phyloP scores from a whole-genome alignment of 345 rosid genomes.

The Salix udensis region DNA sequence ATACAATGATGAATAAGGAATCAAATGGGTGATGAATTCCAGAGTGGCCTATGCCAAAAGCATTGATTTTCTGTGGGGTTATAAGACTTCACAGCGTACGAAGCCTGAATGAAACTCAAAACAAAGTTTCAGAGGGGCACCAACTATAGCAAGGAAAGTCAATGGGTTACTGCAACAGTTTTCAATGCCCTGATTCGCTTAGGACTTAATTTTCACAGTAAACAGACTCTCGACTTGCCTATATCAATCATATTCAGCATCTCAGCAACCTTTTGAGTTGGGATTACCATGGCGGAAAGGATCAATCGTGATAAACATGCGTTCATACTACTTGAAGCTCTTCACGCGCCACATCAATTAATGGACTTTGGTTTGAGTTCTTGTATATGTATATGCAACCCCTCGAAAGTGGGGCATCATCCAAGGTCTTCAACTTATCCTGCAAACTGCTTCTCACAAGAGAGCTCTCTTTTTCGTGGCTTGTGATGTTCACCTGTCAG shows the following conservation, averaged over 20 bases:
- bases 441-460: not conserved
- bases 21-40: not conserved
- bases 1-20: not conserved
- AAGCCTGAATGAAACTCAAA: not conserved
- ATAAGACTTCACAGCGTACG: not conserved
- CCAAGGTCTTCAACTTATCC: not conserved
- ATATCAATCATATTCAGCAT: conserved; percentile 1
- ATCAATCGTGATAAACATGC: conserved; percentile 18
- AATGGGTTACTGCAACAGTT: not conserved
- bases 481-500: not conserved
- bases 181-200: not conserved
- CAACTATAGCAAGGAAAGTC: not conserved
- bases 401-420: not conserved
- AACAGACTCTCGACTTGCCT: too few relatives aligned
- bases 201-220: not conserved
- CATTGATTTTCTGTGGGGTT: not conserved
- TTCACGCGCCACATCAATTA: not conserved
- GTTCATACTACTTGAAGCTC: conserved; percentile 12
- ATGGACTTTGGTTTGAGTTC: not conserved
- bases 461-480: too few relatives aligned
- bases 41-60: not conserved
- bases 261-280: not conserved
- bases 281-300: conserved; percentile 20
- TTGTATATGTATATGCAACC: too few relatives aligned
- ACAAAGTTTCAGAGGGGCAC: not conserved